Evolutionary conservation across 768 basidiomycete species (phyloP).

Genomic region (Neoboletus subvelutipes): DNA sequence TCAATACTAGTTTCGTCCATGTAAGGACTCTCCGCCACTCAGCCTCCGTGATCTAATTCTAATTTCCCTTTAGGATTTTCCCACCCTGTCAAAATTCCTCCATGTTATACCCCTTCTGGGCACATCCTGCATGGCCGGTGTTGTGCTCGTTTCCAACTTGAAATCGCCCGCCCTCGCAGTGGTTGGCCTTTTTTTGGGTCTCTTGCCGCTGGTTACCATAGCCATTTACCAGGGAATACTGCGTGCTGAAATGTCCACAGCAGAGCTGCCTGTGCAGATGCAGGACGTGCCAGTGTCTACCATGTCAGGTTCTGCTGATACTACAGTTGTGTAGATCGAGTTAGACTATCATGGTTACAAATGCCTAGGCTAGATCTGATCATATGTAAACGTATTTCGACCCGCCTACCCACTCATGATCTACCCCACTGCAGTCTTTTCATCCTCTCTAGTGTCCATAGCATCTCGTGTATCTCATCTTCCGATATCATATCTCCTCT

Average conservation of each 20-base stretch:
- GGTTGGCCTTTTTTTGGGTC: conserved; percentile 6
- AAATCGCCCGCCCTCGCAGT: conserved; percentile 12
- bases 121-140: conserved; percentile 4
- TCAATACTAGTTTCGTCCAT: conserved; percentile 4
- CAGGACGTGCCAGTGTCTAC: neutral
- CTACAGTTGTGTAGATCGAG: neutral
- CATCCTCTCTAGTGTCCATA: no score
- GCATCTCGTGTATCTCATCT: no score
- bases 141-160: conserved; percentile 6
- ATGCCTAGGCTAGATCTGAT: no score
- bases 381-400: no score
- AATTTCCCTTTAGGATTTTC: conserved; percentile 1
- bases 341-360: no score
- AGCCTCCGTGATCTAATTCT: neutral
- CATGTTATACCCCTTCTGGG: conserved; percentile 20
- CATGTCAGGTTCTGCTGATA: neutral
- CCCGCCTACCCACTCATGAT: no score
- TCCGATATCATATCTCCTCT: no score
- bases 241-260: neutral
- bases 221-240: neutral
- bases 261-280: neutral
- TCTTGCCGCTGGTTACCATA: conserved; percentile 8
- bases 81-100: conserved; percentile 6
- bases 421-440: no score
- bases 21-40: neutral